A percentile compares a stretch with the other conserved stretches of the same genome.
These are phyloP conservation scores for Cenchrus fungigraminus DNA, from an alignment of 176 grass and related monocot genomes.

Conservation along the genomic window DNA sequence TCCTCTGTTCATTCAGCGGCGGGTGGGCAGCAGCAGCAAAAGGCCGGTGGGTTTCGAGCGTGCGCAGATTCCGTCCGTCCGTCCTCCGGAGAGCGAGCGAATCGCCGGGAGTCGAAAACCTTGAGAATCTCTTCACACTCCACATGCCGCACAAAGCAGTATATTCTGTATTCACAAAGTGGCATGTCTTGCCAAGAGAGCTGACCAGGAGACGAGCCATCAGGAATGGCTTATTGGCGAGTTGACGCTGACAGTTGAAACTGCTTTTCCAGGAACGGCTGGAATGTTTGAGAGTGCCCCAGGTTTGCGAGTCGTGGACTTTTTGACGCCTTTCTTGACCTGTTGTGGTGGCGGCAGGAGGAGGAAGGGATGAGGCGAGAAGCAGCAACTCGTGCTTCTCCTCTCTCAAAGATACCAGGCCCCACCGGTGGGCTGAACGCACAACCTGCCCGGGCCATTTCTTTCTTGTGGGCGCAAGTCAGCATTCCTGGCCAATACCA, in stretches of 20 bases:
- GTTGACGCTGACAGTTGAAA: neutral
- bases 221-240: neutral
- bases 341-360: neutral
- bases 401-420: neutral
- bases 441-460: neutral
- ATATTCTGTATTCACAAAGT: neutral
- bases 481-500: neutral
- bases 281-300: neutral
- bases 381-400: constrained; percentile 29
- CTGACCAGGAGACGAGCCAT: neutral
- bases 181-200: neutral
- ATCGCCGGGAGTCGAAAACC: neutral
- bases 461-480: constrained; percentile 31
- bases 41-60: neutral
- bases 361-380: neutral
- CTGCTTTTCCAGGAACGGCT: neutral
- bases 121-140: neutral
- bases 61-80: neutral
- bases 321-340: neutral
- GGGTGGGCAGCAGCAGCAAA: neutral
- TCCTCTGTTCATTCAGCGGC: neutral
- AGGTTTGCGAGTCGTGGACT: constrained; percentile 7
- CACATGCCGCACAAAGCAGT: too few relatives aligned
- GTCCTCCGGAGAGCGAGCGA: neutral
- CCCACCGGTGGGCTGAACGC: constrained; percentile 6